Percentiles rank a stretch among this genome's conserved stretches.
Conservation (phyloP, 2,329 filamentous ascomycete species). For the Cordyceps tenuipes region DNA sequence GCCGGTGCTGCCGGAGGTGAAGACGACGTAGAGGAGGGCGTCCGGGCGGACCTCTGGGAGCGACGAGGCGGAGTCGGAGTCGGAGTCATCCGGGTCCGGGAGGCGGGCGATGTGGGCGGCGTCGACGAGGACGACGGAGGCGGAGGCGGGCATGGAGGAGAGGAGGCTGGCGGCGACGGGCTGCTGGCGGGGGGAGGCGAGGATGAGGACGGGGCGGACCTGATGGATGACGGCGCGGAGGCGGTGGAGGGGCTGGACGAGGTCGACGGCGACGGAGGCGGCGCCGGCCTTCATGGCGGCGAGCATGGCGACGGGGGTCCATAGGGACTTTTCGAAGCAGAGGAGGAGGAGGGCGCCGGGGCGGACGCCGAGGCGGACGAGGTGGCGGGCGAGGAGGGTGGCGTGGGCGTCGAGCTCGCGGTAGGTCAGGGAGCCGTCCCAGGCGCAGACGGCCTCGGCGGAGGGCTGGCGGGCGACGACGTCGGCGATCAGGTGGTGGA, state of each 20-base stretch:
- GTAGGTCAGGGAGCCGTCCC: slow-evolving; percentile 36
- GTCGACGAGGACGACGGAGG: not conserved
- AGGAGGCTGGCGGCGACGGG: slow-evolving; percentile 10
- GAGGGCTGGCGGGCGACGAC: slow-evolving; percentile 24
- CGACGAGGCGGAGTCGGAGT: not conserved
- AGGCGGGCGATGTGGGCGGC: not conserved
- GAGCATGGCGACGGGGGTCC: slow-evolving; percentile 18
- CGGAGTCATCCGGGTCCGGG: not conserved
- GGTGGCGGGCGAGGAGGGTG: slow-evolving; percentile 11
- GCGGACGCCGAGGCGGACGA: slow-evolving; percentile 18
- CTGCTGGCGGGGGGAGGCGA: slow-evolving; percentile 11
- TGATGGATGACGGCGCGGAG: slow-evolving; percentile 15
- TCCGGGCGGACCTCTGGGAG: not conserved
- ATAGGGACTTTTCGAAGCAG: slow-evolving; percentile 20
- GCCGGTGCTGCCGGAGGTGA: slow-evolving; percentile 45
- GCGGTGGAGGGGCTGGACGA: slow-evolving; percentile 14
- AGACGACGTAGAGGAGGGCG: slow-evolving; percentile 30
- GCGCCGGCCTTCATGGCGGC: slow-evolving; percentile 20
- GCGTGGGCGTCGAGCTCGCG: slow-evolving; percentile 22
- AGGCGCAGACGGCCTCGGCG: slow-evolving; percentile 31
- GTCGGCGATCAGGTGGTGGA: slow-evolving; percentile 33
- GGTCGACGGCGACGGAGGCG: slow-evolving; percentile 22
- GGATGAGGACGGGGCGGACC: slow-evolving; percentile 14
- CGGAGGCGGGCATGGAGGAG: not conserved
- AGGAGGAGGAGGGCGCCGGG: slow-evolving; percentile 18